Conservation (phyloP, 345 rosid genomes). For the Salix udensis region DNA sequence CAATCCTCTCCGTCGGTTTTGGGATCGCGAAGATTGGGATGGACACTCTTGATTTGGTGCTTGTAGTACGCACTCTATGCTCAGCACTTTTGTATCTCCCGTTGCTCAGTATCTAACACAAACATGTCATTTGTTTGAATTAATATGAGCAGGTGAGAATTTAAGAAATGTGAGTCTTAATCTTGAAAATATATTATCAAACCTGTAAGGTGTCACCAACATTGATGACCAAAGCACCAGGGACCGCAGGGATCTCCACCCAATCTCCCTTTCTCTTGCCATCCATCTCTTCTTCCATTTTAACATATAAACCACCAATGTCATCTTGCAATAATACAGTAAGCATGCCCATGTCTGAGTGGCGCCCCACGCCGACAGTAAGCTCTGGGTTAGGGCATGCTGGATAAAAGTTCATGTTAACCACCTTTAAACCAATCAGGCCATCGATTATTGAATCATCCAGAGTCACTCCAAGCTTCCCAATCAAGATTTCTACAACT, state of each 20-base stretch:
- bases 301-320: constrained; percentile 61
- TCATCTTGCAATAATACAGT: constrained; percentile 58
- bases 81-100: constrained; percentile 59
- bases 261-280: constrained; percentile 19
- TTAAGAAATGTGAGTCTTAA: too few relatives aligned
- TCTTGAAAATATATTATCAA: too few relatives aligned
- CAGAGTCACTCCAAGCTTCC: constrained; percentile 35
- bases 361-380: constrained; percentile 58
- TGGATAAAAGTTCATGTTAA: constrained; percentile 63
- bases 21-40: constrained; percentile 53
- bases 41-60: constrained; percentile 45
- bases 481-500: constrained; percentile 36
- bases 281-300: constrained; percentile 24
- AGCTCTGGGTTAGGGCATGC: constrained; percentile 56
- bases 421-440: constrained; percentile 38
- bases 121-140: background rate
- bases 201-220: constrained; percentile 21
- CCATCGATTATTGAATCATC: constrained; percentile 38
- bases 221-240: constrained; percentile 28
- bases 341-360: constrained; percentile 57
- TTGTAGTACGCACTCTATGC: constrained; percentile 50
- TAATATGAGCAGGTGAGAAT: background rate
- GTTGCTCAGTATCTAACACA: constrained; percentile 49
- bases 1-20: constrained; percentile 33
- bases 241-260: constrained; percentile 19